Evolutionary conservation across 495 filamentous ascomycete species (phyloP).

Genomic region (Hypomontagnella monticulosa): DNA sequence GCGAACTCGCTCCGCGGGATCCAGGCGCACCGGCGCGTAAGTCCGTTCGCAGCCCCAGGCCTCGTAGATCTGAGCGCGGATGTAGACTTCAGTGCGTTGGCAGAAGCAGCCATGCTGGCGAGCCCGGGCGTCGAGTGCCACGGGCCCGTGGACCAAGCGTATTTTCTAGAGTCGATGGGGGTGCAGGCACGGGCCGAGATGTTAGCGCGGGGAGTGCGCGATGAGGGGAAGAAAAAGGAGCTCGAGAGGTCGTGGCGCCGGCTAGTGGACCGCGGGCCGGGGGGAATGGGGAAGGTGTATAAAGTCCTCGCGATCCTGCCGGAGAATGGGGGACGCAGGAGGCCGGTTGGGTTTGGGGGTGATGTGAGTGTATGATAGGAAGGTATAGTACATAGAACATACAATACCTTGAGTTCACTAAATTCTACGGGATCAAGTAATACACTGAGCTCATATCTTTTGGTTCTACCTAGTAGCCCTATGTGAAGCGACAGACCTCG

Average conservation of each 20-base stretch:
- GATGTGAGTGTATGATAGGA: slow-evolving; percentile 55
- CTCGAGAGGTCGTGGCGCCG: slow-evolving; percentile 80
- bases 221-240: slow-evolving; percentile 62
- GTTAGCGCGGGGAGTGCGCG: slow-evolving; percentile 60
- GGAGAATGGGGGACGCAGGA: slow-evolving; percentile 72
- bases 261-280: slow-evolving; percentile 77
- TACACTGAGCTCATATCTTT: not conserved
- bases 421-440: too few species aligned
- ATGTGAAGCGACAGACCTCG: not conserved
- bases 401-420: too few species aligned
- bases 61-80: slow-evolving; percentile 87
- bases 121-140: slow-evolving; percentile 87
- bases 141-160: slow-evolving; percentile 87
- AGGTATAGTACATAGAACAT: not conserved
- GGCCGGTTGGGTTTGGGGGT: slow-evolving; percentile 93
- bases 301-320: slow-evolving; percentile 93
- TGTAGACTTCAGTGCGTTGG: slow-evolving; percentile 88
- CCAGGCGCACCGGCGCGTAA: slow-evolving; percentile 72
- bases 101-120: slow-evolving; percentile 78
- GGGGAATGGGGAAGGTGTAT: slow-evolving; percentile 93
- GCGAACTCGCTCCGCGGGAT: slow-evolving; percentile 90
- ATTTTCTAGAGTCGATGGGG: slow-evolving; percentile 81
- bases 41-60: slow-evolving; percentile 79
- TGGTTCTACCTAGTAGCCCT: not conserved
- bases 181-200: slow-evolving; percentile 78